Evolutionary conservation across 768 basidiomycete genomes (phyloP).

Genomic region (Boletus edulis): DNA sequence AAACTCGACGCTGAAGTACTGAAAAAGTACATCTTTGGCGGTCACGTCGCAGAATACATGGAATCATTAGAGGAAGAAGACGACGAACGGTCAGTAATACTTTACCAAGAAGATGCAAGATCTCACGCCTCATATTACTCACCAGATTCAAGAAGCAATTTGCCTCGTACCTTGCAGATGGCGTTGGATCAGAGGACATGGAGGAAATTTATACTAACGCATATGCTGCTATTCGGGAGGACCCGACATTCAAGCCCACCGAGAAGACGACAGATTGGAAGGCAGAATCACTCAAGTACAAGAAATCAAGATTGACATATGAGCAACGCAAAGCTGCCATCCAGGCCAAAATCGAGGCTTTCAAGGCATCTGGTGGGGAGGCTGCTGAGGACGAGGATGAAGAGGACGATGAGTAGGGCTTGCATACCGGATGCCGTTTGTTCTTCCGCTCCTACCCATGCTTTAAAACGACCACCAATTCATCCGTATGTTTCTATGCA

Average conservation of each 20-base stretch:
- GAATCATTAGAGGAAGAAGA: constrained; percentile 99
- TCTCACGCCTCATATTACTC: constrained; percentile 4
- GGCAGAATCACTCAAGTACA: constrained; percentile 74
- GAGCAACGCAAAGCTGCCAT: constrained; percentile 80
- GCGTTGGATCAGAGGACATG: constrained; percentile 92
- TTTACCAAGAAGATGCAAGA: neutral
- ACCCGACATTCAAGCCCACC: constrained; percentile 85
- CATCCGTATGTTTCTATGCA: constrained; percentile 22
- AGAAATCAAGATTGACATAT: constrained; percentile 62
- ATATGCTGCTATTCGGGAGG: constrained; percentile 93
- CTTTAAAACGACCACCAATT: constrained; percentile 11
- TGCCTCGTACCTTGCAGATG: constrained; percentile 91
- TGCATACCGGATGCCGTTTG: neutral
- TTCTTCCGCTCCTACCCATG: constrained; percentile 1
- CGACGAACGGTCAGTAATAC: constrained; percentile 74
- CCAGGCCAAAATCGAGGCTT: constrained; percentile 85
- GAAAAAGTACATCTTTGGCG: constrained; percentile 97
- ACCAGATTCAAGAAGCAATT: constrained; percentile 96
- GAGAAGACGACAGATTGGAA: constrained; percentile 94
- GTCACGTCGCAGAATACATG: constrained; percentile 99
- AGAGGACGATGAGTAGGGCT: constrained; percentile 54
- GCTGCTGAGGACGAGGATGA: constrained; percentile 45
- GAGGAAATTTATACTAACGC: constrained; percentile 94
- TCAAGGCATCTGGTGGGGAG: constrained; percentile 62
- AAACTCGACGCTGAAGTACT: constrained; percentile 90